These are phyloP conservation scores for Magnolia kwangsiensis DNA, from an alignment of 164 flowering plant genomes.

Conservation along the genomic window DNA sequence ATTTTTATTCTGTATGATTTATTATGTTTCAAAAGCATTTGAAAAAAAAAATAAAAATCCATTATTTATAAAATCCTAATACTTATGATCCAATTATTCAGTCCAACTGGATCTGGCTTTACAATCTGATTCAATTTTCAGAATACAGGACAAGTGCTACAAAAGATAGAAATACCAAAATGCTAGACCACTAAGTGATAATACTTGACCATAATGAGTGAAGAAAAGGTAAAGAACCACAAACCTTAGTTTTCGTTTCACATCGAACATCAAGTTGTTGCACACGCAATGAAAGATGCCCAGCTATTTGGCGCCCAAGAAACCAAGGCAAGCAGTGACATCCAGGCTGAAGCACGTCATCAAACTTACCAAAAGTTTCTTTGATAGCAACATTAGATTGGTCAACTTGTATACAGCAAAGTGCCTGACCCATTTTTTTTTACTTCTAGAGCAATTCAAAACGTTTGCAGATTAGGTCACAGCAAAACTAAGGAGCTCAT, in stretches of 20 bases:
- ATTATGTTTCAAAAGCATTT: not conserved
- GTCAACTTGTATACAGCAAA: conserved; percentile 65
- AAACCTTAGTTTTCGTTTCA: conserved; percentile 81
- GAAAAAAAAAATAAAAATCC: too few relatives aligned
- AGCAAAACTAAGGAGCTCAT: not conserved
- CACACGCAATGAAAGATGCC: conserved; percentile 61
- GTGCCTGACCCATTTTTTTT: conserved; percentile 55
- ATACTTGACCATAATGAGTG: not conserved
- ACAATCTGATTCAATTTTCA: not conserved
- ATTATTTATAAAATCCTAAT: not conserved
- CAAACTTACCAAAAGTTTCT: conserved; percentile 74
- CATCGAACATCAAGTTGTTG: conserved; percentile 83
- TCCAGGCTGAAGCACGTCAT: conserved; percentile 71
- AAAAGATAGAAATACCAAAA: not conserved
- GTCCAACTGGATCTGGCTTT: not conserved
- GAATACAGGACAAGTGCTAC: not conserved
- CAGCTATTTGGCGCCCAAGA: conserved; percentile 58
- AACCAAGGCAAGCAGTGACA: conserved; percentile 82
- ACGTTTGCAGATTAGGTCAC: not conserved
- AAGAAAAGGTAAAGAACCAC: not conserved
- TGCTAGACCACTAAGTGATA: too few relatives aligned
- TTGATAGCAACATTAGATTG: conserved; percentile 69
- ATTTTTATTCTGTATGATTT: too few relatives aligned
- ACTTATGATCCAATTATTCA: not conserved
- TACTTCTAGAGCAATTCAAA: conserved; percentile 7